Percentiles rank a stretch among this genome's conserved stretches.
These are phyloP conservation scores for Sclerotinia sclerotiorum DNA, from an alignment of 2,329 filamentous ascomycete genomes.

Conservation along the genomic window DNA sequence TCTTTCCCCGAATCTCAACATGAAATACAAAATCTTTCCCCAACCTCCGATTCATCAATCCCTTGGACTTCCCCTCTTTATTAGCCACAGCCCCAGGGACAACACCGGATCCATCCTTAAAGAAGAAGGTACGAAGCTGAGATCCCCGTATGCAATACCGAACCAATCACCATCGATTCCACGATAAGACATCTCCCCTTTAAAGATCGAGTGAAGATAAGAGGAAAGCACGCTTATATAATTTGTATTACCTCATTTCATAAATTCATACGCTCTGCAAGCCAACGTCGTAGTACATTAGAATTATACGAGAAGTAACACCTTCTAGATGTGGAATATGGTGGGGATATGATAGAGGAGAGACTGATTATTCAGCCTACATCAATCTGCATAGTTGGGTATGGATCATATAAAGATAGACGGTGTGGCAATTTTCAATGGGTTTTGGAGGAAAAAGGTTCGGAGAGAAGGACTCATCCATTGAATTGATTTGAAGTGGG, in stretches of 20 bases:
- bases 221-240: background rate
- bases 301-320: background rate
- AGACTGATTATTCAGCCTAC: no score
- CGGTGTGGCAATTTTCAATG: background rate
- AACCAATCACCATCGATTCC: background rate
- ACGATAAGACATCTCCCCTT: slow-evolving; percentile 2
- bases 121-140: slow-evolving; percentile 8
- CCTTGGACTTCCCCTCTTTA: no score
- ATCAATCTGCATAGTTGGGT: background rate
- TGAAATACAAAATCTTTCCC: no score
- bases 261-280: background rate
- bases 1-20: background rate
- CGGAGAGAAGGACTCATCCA: background rate
- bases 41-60: no score
- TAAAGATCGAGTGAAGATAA: background rate
- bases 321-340: background rate
- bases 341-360: no score
- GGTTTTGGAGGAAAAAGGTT: no score
- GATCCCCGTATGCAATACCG: background rate
- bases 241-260: background rate
- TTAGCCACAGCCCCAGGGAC: background rate
- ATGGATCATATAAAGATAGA: background rate
- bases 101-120: slow-evolving; percentile 4
- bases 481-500: background rate
- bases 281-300: background rate